Conservation (phyloP, 768 basidiomycete genomes). For the Pulveroboletus sp. region DNA sequence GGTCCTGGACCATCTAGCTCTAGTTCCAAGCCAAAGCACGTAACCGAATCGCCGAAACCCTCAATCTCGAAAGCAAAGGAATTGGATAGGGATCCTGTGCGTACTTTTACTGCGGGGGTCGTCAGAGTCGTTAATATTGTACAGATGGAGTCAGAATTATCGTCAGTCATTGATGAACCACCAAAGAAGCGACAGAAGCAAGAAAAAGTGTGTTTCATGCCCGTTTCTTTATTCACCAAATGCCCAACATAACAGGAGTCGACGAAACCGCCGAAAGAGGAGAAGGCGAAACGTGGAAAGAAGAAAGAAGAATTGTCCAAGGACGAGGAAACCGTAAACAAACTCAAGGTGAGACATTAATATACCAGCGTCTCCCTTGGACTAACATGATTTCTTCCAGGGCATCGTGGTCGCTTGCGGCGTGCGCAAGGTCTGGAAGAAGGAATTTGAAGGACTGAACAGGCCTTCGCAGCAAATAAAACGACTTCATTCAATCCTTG, state of each 20-base stretch:
- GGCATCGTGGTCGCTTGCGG: conserved; percentile 72
- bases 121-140: conserved; percentile 22
- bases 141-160: conserved; percentile 47
- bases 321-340: conserved; percentile 74
- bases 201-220: conserved; percentile 29
- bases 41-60: conserved; percentile 2
- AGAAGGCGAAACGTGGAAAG: conserved; percentile 29
- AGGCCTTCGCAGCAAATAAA: conserved; percentile 60
- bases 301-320: conserved; percentile 41
- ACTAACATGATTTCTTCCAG: conserved; percentile 33
- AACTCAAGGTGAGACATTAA: conserved; percentile 56
- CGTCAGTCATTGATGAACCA: conserved; percentile 56
- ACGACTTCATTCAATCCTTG: conserved; percentile 60
- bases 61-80: conserved; percentile 7
- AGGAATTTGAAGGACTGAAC: conserved; percentile 61
- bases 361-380: not conserved
- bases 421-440: conserved; percentile 73
- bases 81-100: conserved; percentile 16
- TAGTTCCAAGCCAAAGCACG: not conserved
- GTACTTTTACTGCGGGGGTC: conserved; percentile 1
- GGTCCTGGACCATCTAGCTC: conserved; percentile 13
- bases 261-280: conserved; percentile 20
- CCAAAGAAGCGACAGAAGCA: conserved; percentile 48
- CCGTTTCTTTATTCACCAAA: not conserved
- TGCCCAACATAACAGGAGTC: conserved; percentile 13